Evolutionary conservation across 352 stramenopile genomes (phyloP), one percentile per base, ranked within the genome.

Genomic region (Pythium graminicola): DNA sequence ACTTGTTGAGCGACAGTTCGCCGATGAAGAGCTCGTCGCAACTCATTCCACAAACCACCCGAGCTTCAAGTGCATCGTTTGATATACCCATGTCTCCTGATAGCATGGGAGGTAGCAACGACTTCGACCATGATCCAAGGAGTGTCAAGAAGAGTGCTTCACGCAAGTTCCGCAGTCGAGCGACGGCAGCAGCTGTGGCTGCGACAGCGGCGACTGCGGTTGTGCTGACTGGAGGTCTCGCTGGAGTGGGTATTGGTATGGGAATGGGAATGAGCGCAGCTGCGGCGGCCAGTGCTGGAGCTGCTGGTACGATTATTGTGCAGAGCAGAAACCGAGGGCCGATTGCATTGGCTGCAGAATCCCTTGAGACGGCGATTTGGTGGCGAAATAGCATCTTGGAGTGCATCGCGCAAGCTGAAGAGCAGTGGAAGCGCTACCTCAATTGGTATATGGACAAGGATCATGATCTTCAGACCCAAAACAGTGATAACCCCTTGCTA

Each of bases 401-500:
- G 50, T 93, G 82, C 36, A 86, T 93, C 54, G 76, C 78, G 0
- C 82, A 93, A 52, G 79, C 82, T 0, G 82, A 93, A 62, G 76
- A 88, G 53, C 79, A 90, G 57, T 93, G 82, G 82, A 87, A 86
- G 28, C 80, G 78, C 27, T 93, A 93, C 39, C 49, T 93, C 16
- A 81, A 85, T 27, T 93, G 82, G 82, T 93, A 93, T 55, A 86
- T 93, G 72, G 79, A 88, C 44, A 77, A 86, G 16, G 81, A 91
- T 14, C 65, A 73, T 39, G 73, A 83, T 8, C 9, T 54, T 6
- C 52, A 54, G 32, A 27, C 39, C 2, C 49, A 58, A 10, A 10
- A 46, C 13, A 53, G 45, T 43, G 57, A 60, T 28, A 53, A 50
- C 44, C 42, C 38, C 27, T 51, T 50, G 50, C 14, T 43, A 16